Evolutionary conservation across 306 rosid genomes (phyloP).

Genomic region (Medicago arabica): DNA sequence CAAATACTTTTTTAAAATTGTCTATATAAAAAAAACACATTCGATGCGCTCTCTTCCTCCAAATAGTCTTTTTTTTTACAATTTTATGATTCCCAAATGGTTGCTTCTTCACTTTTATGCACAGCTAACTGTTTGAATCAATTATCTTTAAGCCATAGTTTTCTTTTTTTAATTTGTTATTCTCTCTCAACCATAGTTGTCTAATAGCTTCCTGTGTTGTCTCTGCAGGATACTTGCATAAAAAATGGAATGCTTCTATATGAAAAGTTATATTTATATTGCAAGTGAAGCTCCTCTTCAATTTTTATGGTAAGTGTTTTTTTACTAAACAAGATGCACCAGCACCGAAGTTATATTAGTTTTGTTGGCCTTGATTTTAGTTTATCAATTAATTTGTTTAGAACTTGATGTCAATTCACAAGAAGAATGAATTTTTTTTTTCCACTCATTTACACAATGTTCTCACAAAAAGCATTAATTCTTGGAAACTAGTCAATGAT

Average conservation of each 20-base stretch:
- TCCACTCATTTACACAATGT: too few species aligned
- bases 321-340: conserved; percentile 31
- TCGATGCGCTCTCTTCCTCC: background rate
- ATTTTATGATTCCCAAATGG: background rate
- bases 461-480: too few species aligned
- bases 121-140: background rate
- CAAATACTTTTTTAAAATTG: background rate
- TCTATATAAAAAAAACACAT: conserved; percentile 4
- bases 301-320: conserved; percentile 51
- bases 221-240: conserved; percentile 58
- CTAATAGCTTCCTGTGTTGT: conserved; percentile 39
- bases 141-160: background rate
- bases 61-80: background rate
- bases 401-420: too few species aligned
- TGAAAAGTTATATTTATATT: conserved; percentile 48
- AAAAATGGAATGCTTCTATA: conserved; percentile 49
- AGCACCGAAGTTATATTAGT: conserved; percentile 9
- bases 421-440: too few species aligned
- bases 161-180: background rate
- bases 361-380: background rate
- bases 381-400: too few species aligned
- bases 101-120: background rate
- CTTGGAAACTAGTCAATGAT: background rate
- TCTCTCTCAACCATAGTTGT: background rate
- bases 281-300: conserved; percentile 47